Conservation (phyloP, 2,329 filamentous ascomycete genomes). For the Pseudocercospora cruenta region DNA sequence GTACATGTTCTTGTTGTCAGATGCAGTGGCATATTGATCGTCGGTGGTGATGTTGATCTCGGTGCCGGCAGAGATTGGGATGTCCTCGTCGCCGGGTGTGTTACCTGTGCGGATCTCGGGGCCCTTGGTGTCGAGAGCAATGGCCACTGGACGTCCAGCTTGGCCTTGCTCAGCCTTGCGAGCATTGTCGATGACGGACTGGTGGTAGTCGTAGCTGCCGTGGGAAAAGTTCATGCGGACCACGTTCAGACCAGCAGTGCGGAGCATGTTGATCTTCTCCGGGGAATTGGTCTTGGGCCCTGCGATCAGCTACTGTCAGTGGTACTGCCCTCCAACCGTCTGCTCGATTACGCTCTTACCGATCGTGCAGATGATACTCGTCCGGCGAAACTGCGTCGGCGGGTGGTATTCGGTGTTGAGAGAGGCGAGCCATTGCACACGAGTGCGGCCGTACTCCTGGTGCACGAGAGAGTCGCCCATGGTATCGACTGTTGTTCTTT, state of each 20-base stretch:
- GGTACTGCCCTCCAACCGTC: background rate
- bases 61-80: conserved; percentile 79
- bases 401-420: conserved; percentile 90
- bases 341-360: conserved; percentile 52
- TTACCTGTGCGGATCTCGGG: conserved; percentile 86
- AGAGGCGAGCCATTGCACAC: conserved; percentile 70
- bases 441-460: conserved; percentile 72
- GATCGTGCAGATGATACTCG: conserved; percentile 98
- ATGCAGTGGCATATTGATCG: conserved; percentile 81
- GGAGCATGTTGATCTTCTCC: conserved; percentile 94
- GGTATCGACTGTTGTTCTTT: conserved; percentile 30
- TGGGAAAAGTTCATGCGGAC: conserved; percentile 99
- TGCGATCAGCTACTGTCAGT: conserved; percentile 17
- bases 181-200: conserved; percentile 96
- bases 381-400: conserved; percentile 87
- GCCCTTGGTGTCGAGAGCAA: conserved; percentile 85
- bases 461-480: conserved; percentile 82
- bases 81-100: conserved; percentile 70
- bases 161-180: conserved; percentile 80
- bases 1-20: conserved; percentile 94
- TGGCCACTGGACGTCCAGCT: conserved; percentile 84
- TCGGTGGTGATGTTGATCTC: conserved; percentile 97
- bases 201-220: conserved; percentile 92
- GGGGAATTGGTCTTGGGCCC: conserved; percentile 98
- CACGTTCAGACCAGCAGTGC: conserved; percentile 86